Base-by-base conservation (phyloP, 805 yeast genomes). In the Sugiyamaella mastotermitis region DNA sequence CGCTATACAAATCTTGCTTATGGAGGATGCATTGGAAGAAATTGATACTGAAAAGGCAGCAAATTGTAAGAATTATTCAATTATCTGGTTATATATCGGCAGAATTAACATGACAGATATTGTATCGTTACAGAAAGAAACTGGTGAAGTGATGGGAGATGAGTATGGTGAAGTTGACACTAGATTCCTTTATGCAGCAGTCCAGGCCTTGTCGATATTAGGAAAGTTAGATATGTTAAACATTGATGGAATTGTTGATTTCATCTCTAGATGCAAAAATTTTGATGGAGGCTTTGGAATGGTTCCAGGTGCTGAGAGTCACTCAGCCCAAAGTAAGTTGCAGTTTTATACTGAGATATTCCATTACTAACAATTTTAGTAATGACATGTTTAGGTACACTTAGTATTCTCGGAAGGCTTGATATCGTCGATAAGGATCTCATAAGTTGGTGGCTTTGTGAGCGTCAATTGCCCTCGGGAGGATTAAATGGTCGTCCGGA, bases 401-500 rank as follows among this genome's bases (percentile, higher is more conserved):
- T 92, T 33, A 83, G 87, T 2, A 80, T 92, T 8, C 69, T 76
- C 10, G 72, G 72, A 32, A 62, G 69, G 13, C 57, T 90, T 17
- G 77, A 82, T 48, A 45, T 55, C 3, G 53, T 76, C 18, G 61
- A 70, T 37, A 40, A 50, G 4, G 61, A 60, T 21, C 58, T 72
- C 33, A 65, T 84, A 9, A 78, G 80, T 2, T 76, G 83, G 75
- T 92, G 98, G 97, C 66, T 92, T 14, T 72, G 90, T 51, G 97
- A 92, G 55, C 66, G 99, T 42, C 99, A 92, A 59, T 72, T 85
- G 6, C 69, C 74, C 4, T 71, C 71, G 20, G 99, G 99, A 4
- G 99, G 99, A 0, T 68, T 92, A 39, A 92, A 92, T 55, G 99
- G 99, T 1, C 72, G 99, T 35, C 96, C 97, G 0, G 95, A 92